Evolutionary conservation across 495 filamentous ascomycete genomes (phyloP).

Genomic region (Annulohypoxylon maeteangense): DNA sequence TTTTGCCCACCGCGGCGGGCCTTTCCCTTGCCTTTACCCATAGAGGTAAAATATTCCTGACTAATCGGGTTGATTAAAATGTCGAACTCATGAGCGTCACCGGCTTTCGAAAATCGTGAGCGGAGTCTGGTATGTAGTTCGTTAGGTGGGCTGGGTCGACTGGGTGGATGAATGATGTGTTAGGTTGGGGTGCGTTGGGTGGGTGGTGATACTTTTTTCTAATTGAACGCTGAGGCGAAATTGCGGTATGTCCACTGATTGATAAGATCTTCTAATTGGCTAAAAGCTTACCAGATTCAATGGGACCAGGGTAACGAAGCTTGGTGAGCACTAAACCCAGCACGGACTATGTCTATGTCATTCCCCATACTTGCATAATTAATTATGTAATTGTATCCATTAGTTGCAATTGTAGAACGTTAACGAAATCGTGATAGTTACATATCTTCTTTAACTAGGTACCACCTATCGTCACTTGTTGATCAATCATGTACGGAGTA

Average conservation of each 20-base stretch:
- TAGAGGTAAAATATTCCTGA: constrained; percentile 71
- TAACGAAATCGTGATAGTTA: background rate
- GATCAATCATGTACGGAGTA: background rate
- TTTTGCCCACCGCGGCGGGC: constrained; percentile 40
- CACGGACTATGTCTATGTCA: too few species aligned
- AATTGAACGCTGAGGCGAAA: constrained; percentile 29
- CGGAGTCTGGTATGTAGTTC: background rate
- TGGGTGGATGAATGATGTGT: constrained; percentile 4
- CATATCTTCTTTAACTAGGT: background rate
- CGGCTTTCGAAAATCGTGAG: constrained; percentile 1
- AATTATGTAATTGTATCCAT: background rate
- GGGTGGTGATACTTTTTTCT: constrained; percentile 35
- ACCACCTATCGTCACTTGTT: constrained; percentile 13
- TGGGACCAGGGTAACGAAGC: background rate
- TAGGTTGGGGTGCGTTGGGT: constrained; percentile 5
- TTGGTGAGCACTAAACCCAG: background rate
- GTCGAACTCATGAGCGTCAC: constrained; percentile 25
- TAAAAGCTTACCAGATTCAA: background rate
- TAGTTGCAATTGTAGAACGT: background rate
- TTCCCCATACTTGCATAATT: constrained; percentile 1
- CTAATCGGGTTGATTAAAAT: constrained; percentile 67
- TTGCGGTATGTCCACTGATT: constrained; percentile 21
- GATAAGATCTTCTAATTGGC: constrained; percentile 24
- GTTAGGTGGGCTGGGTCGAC: too few species aligned
- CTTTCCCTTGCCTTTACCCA: constrained; percentile 52